phyloP scores from a whole-genome alignment of 805 yeast species.

The Kodamaea neixiangensis region DNA sequence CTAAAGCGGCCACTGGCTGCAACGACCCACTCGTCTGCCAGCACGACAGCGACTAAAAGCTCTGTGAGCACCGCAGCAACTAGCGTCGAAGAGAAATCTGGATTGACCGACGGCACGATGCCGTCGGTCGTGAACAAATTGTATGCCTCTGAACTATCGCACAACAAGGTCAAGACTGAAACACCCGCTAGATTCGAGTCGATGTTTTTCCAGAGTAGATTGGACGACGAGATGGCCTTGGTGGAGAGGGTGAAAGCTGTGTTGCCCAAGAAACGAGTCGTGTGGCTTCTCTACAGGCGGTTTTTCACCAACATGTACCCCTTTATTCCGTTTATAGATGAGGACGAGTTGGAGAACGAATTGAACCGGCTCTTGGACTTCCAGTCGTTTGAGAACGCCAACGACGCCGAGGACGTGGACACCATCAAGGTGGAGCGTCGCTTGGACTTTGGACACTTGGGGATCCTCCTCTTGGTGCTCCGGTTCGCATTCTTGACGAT shows the following conservation, averaged over 20 bases:
- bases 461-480: constrained; percentile 22
- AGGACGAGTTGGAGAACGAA: constrained; percentile 22
- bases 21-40: background rate
- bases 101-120: background rate
- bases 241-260: constrained; percentile 19
- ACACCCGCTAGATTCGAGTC: constrained; percentile 16
- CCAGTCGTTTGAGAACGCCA: constrained; percentile 4
- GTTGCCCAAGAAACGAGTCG: constrained; percentile 25
- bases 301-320: constrained; percentile 30
- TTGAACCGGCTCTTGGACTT: constrained; percentile 23
- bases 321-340: constrained; percentile 31
- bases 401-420: constrained; percentile 14
- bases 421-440: constrained; percentile 15
- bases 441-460: constrained; percentile 22
- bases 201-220: constrained; percentile 20
- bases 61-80: background rate
- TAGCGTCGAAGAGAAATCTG: background rate
- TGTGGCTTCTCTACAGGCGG: constrained; percentile 28
- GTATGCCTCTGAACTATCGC: background rate
- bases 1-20: background rate
- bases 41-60: background rate
- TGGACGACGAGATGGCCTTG: constrained; percentile 21
- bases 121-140: background rate
- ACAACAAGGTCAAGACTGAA: background rate
- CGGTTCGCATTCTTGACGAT: constrained; percentile 24